Evolutionary conservation across 306 rosid genomes (phyloP).

Genomic region (Betula pendula): DNA sequence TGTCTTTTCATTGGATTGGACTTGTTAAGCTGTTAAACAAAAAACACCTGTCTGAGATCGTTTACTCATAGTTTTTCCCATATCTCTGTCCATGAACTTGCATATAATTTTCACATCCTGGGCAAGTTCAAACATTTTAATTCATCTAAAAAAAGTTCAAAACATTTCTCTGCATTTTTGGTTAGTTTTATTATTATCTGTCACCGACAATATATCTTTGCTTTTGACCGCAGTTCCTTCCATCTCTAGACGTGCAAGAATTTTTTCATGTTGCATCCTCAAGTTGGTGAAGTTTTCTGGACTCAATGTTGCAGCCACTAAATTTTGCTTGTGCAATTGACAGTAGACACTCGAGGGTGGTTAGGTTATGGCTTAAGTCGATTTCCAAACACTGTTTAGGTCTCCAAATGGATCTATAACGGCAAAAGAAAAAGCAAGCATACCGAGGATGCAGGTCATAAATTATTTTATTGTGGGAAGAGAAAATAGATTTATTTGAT

Average conservation of each 20-base stretch:
- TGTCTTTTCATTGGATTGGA: neutral
- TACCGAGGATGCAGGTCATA: neutral
- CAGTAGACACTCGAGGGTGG: conserved; percentile 15
- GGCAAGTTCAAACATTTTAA: neutral
- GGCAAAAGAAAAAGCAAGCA: conserved; percentile 3
- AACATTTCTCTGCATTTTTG: neutral
- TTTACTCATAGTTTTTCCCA: neutral
- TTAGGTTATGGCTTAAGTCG: conserved; percentile 12
- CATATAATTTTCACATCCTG: neutral
- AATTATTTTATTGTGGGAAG: conserved; percentile 22
- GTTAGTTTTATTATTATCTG: conserved; percentile 24
- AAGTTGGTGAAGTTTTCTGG: conserved; percentile 22
- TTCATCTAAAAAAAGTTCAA: neutral
- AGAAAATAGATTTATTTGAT: conserved; percentile 13
- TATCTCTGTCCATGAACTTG: neutral
- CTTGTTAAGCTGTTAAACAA: neutral
- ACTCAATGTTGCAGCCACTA: conserved; percentile 27
- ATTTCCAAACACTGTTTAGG: conserved; percentile 21
- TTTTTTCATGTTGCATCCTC: conserved; percentile 23
- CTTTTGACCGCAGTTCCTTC: conserved; percentile 24
- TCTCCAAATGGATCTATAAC: conserved; percentile 24
- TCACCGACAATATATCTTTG: conserved; percentile 18
- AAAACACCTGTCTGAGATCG: too few species aligned
- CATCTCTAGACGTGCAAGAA: conserved; percentile 19
- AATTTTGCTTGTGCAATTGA: conserved; percentile 7